These are phyloP conservation scores for Hypoxylon rickii DNA, from an alignment of 495 filamentous ascomycete species.

Conservation along the genomic window DNA sequence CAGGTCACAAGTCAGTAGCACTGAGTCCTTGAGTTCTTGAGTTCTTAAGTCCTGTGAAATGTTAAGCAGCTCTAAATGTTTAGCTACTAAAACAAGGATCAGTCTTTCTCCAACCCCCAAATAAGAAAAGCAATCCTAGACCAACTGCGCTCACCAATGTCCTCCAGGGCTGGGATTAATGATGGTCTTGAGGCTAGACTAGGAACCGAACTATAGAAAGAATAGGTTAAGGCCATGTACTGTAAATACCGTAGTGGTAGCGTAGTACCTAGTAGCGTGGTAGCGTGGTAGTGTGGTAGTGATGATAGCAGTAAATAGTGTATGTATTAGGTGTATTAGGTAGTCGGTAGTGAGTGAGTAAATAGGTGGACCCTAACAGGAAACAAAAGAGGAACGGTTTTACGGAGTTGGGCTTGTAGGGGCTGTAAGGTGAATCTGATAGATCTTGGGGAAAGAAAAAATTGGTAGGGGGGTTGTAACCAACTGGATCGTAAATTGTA, in stretches of 20 bases:
- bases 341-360: too few species aligned
- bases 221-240: conserved; percentile 11
- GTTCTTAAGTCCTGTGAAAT: too few species aligned
- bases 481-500: conserved; percentile 11
- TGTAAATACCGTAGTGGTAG: background rate
- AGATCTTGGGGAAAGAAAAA: conserved; percentile 31
- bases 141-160: conserved; percentile 15
- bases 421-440: conserved; percentile 37
- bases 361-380: too few species aligned
- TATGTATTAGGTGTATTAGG: background rate
- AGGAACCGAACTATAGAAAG: conserved; percentile 11
- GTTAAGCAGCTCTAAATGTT: too few species aligned
- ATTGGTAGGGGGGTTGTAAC: conserved; percentile 29
- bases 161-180: too few species aligned
- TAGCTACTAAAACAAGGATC: conserved; percentile 17
- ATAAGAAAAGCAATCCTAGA: conserved; percentile 35
- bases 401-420: too few species aligned
- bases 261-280: background rate
- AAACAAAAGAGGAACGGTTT: conserved; percentile 18
- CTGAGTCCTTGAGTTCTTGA: too few species aligned
- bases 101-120: conserved; percentile 19
- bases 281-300: background rate
- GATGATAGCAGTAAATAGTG: background rate
- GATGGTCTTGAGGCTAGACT: conserved; percentile 15
- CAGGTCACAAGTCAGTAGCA: too few species aligned